Evolutionary conservation across 208 protist genomes (phyloP).

Genomic region (Leishmania arabica): DNA sequence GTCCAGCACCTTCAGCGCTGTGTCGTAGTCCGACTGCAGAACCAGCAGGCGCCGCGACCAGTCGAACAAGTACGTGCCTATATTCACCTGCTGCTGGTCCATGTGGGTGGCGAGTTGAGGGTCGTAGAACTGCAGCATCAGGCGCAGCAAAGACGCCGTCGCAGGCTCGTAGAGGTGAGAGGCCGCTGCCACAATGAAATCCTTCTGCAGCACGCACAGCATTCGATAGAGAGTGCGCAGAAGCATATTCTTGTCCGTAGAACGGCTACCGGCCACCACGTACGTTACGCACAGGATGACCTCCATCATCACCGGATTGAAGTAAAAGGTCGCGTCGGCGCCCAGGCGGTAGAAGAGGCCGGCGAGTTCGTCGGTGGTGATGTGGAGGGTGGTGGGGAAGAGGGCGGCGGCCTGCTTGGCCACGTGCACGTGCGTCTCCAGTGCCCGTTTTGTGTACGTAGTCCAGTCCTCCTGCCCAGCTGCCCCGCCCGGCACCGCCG

Average conservation of each 20-base stretch:
- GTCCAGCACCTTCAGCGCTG: slow-evolving; percentile 66
- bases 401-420: slow-evolving; percentile 24
- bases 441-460: slow-evolving; percentile 27
- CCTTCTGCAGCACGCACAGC: slow-evolving; percentile 31
- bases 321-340: slow-evolving; percentile 42
- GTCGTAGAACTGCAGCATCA: slow-evolving; percentile 93
- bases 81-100: slow-evolving; percentile 71
- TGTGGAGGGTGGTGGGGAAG: slow-evolving; percentile 23
- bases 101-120: slow-evolving; percentile 79
- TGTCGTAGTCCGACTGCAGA: slow-evolving; percentile 33
- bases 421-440: slow-evolving; percentile 34
- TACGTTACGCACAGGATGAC: slow-evolving; percentile 47
- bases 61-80: slow-evolving; percentile 49
- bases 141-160: slow-evolving; percentile 48
- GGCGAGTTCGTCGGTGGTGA: slow-evolving; percentile 24
- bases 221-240: slow-evolving; percentile 26
- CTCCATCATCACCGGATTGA: slow-evolving; percentile 41
- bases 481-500: neutral
- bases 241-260: slow-evolving; percentile 19
- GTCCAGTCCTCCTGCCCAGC: slow-evolving; percentile 4
- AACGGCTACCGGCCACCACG: slow-evolving; percentile 29
- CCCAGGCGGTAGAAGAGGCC: slow-evolving; percentile 45
- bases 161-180: slow-evolving; percentile 49
- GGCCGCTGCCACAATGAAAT: slow-evolving; percentile 43
- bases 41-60: slow-evolving; percentile 72